These are phyloP conservation scores for Psidium guajava DNA, from an alignment of 345 rosid species.

Conservation along the genomic window DNA sequence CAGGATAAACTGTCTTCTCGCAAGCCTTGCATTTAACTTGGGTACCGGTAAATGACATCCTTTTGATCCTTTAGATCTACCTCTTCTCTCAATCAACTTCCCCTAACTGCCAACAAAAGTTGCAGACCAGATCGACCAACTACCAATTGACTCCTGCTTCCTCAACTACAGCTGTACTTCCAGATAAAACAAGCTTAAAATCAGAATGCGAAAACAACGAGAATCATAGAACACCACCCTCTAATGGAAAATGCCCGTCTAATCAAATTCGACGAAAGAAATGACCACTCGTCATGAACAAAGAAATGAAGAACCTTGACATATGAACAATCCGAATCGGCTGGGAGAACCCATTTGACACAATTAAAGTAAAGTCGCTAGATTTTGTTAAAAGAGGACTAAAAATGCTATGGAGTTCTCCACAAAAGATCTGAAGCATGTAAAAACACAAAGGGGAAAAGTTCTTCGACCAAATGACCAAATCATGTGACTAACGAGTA, in stretches of 20 bases:
- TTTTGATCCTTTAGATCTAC: background rate
- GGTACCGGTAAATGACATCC: constrained; percentile 90
- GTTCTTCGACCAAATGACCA: background rate
- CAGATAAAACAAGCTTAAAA: background rate
- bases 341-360: background rate
- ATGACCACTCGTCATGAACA: background rate
- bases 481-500: background rate
- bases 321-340: background rate
- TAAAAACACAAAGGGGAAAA: background rate
- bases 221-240: background rate
- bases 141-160: background rate
- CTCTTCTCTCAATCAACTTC: background rate
- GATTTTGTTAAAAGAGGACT: background rate
- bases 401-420: background rate
- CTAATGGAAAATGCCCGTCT: background rate
- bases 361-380: background rate
- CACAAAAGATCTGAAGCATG: background rate
- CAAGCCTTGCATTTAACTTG: constrained; percentile 95
- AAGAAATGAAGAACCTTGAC: background rate
- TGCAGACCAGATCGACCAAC: background rate
- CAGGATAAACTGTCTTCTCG: constrained; percentile 92
- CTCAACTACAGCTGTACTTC: background rate
- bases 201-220: background rate
- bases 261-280: background rate
- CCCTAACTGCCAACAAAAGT: background rate